A percentile compares a stretch with the other conserved stretches of the same genome.
These are phyloP conservation scores for Pythium volutum DNA, from an alignment of 352 stramenopile species.

Conservation along the genomic window DNA sequence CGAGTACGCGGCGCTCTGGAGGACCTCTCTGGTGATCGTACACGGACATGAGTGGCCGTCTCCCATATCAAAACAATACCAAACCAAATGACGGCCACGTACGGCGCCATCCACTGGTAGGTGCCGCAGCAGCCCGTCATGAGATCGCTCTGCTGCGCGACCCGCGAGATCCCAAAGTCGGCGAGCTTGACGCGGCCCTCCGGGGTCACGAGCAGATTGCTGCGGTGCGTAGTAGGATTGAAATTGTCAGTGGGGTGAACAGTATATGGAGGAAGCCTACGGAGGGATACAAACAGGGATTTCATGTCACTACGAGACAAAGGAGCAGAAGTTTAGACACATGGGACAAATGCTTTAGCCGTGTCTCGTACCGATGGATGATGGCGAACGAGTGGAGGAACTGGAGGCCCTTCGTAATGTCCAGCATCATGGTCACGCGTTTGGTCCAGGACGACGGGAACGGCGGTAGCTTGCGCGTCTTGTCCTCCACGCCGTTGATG, in stretches of 20 bases:
- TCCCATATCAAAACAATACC: no score
- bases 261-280: background rate
- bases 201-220: conserved; percentile 69
- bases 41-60: background rate
- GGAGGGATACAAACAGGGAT: conserved; percentile 50
- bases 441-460: conserved; percentile 79
- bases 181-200: conserved; percentile 74
- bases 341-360: no score
- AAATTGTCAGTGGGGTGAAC: background rate
- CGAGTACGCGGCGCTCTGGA: conserved; percentile 62
- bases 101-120: conserved; percentile 85
- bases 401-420: conserved; percentile 64
- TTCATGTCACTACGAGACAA: conserved; percentile 58
- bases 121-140: conserved; percentile 81
- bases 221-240: conserved; percentile 17
- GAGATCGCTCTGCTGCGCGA: conserved; percentile 42
- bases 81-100: conserved; percentile 19
- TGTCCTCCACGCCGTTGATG: conserved; percentile 68
- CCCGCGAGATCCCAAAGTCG: conserved; percentile 75
- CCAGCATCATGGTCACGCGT: conserved; percentile 73
- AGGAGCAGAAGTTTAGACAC: background rate
- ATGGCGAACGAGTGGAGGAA: conserved; percentile 83
- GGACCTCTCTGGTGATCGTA: conserved; percentile 48
- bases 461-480: conserved; percentile 46
- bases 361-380: conserved; percentile 50